Evolutionary conservation across 1,139 yeast genomes (phyloP), one percentile per base, ranked within the genome.

Genomic region (Wickerhamomyces sp.): DNA sequence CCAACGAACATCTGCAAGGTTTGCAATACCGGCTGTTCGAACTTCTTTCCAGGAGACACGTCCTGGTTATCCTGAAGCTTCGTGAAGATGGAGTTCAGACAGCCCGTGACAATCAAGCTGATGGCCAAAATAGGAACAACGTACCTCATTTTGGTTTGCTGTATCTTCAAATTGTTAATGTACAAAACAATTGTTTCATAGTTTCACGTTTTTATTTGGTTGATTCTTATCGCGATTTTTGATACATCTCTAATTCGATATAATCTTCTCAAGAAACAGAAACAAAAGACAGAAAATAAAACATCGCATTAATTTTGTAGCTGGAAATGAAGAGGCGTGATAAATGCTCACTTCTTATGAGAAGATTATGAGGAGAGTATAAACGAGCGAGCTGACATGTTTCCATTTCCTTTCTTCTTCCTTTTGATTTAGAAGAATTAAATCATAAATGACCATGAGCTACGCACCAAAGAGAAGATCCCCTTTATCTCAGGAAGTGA

Each of bases 1-100:
- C 94, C 95, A 5, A 82, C 59, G 55, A 85, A 85, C 95, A 85
- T 85, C 59, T 85, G 94, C 24, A 82, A 65, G 1, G 94, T 81
- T 56, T 85, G 95, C 32, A 85, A 61, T 4, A 82, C 89, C 0
- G 95, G 95, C 59, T 85, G 92, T 50, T 84, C 85, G 54, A 83
- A 85, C 44, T 65, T 61, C 33, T 62, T 58, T 32, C 65, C 68
- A 51, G 79, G 64, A 19, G 60, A 65, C 4, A 84, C 83, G 61
- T 89, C 81, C 54, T 82, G 89, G 58, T 79, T 76, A 56, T 85
- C 95, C 57, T 85, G 95, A 55, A 64, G 80, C 59, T 86, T 86
- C 36, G 92, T 82, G 49, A 83, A 71, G 36, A 86, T 66, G 12
- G 94, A 82, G 64, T 85, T 85, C 47, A 80, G 63, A 40, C 87